Evolutionary conservation across 2,329 filamentous ascomycete species (phyloP).

Genomic region (Amauroascus verrucosus): DNA sequence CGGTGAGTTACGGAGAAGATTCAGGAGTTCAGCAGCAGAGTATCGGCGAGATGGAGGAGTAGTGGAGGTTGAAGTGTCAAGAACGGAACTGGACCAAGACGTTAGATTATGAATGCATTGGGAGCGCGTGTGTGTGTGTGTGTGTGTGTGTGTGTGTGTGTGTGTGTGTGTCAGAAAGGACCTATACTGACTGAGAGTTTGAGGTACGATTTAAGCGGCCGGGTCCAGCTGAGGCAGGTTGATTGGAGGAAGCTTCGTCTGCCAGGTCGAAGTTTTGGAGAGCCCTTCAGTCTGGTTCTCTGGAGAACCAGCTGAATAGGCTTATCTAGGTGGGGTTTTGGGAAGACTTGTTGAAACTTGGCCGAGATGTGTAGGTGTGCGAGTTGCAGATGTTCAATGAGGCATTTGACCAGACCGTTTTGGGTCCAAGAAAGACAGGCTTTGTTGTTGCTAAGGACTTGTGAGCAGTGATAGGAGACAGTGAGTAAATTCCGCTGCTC

Average conservation of each 20-base stretch:
- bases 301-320: constrained; percentile 38
- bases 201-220: constrained; percentile 55
- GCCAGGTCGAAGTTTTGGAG: constrained; percentile 57
- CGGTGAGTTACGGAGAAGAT: neutral
- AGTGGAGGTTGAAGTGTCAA: constrained; percentile 2
- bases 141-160: too few relatives aligned
- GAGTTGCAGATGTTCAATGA: neutral
- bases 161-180: too few relatives aligned
- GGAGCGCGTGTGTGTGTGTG: constrained; percentile 29
- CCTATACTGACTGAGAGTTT: constrained; percentile 39
- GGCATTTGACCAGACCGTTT: neutral
- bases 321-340: constrained; percentile 14
- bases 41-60: constrained; percentile 3
- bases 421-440: neutral
- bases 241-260: constrained; percentile 51
- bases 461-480: neutral
- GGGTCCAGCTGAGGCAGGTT: constrained; percentile 53
- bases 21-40: constrained; percentile 8
- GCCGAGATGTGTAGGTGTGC: neutral
- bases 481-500: neutral
- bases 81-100: constrained; percentile 4
- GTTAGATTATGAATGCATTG: constrained; percentile 16
- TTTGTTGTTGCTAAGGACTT: neutral
- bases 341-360: neutral
- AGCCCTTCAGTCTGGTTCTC: constrained; percentile 36